Conservation (phyloP, 371 early-diverging fungal genomes). For the Circinella umbellata region DNA sequence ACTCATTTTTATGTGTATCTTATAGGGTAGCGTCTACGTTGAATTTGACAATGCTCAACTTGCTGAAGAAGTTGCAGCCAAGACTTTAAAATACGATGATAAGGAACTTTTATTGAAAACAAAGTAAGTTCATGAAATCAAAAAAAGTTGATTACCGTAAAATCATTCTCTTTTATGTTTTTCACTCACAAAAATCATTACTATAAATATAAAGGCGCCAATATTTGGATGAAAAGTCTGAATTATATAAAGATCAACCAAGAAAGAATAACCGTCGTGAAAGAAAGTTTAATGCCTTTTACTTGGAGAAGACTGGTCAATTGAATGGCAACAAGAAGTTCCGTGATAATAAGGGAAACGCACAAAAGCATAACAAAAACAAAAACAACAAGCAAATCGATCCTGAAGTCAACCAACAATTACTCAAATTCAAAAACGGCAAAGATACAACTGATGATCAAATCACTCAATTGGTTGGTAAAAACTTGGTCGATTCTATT, state of each 20-base stretch:
- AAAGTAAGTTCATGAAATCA: constrained; percentile 36
- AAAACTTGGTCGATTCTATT: not conserved
- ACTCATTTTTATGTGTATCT: not conserved
- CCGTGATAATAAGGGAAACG: not conserved
- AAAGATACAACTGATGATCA: not conserved
- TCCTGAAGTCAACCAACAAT: not conserved
- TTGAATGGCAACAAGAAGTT: not conserved
- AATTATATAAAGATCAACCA: constrained; percentile 13
- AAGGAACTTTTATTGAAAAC: constrained; percentile 53
- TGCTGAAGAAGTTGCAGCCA: constrained; percentile 56
- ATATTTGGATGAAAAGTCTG: constrained; percentile 19
- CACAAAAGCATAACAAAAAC: not conserved
- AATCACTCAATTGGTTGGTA: not conserved
- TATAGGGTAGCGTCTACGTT: constrained; percentile 63
- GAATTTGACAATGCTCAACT: constrained; percentile 61
- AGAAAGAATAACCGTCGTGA: not conserved
- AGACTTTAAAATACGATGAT: constrained; percentile 57
- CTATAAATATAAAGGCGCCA: constrained; percentile 5
- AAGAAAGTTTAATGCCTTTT: constrained; percentile 25
- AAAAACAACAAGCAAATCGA: not conserved
- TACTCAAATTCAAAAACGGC: constrained; percentile 6
- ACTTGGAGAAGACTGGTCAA: not conserved
- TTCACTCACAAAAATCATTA: not conserved
- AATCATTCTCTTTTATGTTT: not conserved
- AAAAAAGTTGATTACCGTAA: not conserved